Conservation (phyloP, 2,329 filamentous ascomycete genomes). For the Fusarium oligoseptatum region DNA sequence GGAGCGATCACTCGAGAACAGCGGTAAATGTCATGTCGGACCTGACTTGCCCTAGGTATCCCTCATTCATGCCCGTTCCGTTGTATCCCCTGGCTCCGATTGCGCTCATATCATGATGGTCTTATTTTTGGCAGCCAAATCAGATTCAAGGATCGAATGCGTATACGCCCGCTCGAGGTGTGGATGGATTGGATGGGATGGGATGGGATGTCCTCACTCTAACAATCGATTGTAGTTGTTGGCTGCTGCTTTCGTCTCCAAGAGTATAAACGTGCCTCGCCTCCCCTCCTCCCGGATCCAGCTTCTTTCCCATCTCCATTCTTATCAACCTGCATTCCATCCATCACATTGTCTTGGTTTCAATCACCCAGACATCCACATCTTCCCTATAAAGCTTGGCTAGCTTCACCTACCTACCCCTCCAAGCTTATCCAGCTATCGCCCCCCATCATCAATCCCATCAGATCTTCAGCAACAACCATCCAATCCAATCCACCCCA, state of each 20-base stretch:
- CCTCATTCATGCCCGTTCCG: conserved; percentile 27
- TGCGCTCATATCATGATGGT: conserved; percentile 24
- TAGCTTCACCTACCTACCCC: conserved; percentile 15
- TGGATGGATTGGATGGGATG: neutral
- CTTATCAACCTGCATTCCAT: conserved; percentile 34
- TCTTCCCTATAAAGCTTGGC: conserved; percentile 1
- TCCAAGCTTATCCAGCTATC: conserved; percentile 8
- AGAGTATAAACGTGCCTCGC: conserved; percentile 43
- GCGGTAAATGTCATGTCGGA: conserved; percentile 21
- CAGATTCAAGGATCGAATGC: conserved; percentile 7
- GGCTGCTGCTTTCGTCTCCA: conserved; percentile 1
- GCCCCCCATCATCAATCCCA: neutral
- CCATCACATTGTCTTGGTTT: conserved; percentile 39
- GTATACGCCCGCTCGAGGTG: conserved; percentile 12
- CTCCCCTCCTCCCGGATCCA: conserved; percentile 27
- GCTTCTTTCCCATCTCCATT: conserved; percentile 36
- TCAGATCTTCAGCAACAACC: conserved; percentile 1
- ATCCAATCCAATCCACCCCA: conserved; percentile 19
- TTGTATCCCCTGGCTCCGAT: conserved; percentile 29
- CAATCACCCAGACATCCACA: conserved; percentile 26
- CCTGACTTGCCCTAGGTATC: neutral
- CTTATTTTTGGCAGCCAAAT: conserved; percentile 38
- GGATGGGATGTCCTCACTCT: neutral
- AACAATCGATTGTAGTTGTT: neutral
- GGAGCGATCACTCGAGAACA: conserved; percentile 9